phyloP scores from a whole-genome alignment of 257 asterid species.

The Ocimum tenuiflorum region DNA sequence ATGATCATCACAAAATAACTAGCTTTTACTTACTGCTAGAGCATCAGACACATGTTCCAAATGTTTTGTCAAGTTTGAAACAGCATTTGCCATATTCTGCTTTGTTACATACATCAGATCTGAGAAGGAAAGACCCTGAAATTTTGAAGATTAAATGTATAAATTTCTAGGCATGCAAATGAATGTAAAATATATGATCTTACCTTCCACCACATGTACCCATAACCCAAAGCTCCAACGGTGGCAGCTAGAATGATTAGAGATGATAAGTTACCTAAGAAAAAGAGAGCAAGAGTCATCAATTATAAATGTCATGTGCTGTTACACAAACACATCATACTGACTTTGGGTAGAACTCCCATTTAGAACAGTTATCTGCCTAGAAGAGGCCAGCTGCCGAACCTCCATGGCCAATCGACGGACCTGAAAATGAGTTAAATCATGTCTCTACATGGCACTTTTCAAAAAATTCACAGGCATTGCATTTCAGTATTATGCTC shows the following conservation, averaged over 20 bases:
- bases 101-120: constrained; percentile 93
- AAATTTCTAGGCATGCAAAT: background rate
- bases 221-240: constrained; percentile 80
- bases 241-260: constrained; percentile 66
- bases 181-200: constrained; percentile 4
- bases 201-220: constrained; percentile 99
- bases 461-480: no score
- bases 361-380: constrained; percentile 57
- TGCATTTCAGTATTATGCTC: no score
- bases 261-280: constrained; percentile 46
- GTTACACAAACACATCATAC: constrained; percentile 18
- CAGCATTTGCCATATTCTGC: constrained; percentile 78
- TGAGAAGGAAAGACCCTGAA: constrained; percentile 75
- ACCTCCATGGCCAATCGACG: constrained; percentile 72
- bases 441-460: background rate
- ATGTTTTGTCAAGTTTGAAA: constrained; percentile 74
- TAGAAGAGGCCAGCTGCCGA: constrained; percentile 49
- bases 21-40: constrained; percentile 56
- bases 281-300: constrained; percentile 6
- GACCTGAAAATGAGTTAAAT: constrained; percentile 38
- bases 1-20: background rate
- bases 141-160: constrained; percentile 7
- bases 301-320: background rate
- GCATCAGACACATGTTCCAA: constrained; percentile 77
- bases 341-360: constrained; percentile 52